Evolutionary conservation across 257 asterid genomes (phyloP).

Genomic region (Solanum chilense): DNA sequence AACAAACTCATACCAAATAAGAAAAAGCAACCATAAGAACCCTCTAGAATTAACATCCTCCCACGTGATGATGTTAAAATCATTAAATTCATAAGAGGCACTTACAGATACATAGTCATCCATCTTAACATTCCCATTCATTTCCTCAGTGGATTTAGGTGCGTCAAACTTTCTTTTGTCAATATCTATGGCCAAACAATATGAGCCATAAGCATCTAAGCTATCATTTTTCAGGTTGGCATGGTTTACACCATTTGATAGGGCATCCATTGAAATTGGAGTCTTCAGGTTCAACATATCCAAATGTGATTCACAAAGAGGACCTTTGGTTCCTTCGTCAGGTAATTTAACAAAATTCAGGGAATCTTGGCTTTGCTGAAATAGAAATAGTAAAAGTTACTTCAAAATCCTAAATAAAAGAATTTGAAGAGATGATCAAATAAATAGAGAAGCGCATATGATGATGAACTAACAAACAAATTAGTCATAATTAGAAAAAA

Average conservation of each 20-base stretch:
- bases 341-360: neutral
- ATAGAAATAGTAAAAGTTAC: neutral
- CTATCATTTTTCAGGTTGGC: constrained; percentile 34
- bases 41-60: neutral
- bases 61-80: neutral
- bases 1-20: neutral
- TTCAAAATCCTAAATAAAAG: neutral
- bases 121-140: constrained; percentile 27
- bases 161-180: constrained; percentile 60
- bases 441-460: neutral
- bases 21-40: neutral
- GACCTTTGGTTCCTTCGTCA: constrained; percentile 7
- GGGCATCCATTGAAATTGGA: constrained; percentile 26
- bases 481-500: neutral
- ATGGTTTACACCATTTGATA: constrained; percentile 26
- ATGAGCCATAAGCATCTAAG: constrained; percentile 26
- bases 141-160: constrained; percentile 30
- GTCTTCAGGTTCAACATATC: constrained; percentile 14
- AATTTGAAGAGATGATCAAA: neutral
- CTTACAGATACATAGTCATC: constrained; percentile 62
- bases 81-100: neutral
- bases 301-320: constrained; percentile 2
- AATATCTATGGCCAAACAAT: constrained; percentile 34
- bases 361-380: constrained; percentile 16
- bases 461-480: neutral